Evolutionary conservation across 1,284 basidiomycete genomes (phyloP), one percentile per base, ranked within the genome.

Genomic region (Sphaerobolus stellatus): DNA sequence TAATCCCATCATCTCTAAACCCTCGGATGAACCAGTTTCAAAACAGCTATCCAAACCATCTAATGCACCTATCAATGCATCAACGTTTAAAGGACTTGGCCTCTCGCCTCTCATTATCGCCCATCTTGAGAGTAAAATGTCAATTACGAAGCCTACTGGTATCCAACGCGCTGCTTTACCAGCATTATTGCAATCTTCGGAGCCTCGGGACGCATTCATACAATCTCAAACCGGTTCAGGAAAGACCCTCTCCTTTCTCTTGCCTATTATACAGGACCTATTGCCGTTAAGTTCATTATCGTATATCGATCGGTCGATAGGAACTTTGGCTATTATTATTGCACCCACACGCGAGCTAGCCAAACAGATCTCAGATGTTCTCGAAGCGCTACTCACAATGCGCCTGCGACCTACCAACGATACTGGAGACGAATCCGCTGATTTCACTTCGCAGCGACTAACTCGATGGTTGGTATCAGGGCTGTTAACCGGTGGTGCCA

Each of bases 191-290:
- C 72, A 75, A 11, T 65, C 71, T 2, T 56, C 71, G 2, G 69
- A 77, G 1, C 62, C 72, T 45, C 79, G 90, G 54, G 97, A 99
- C 70, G 83, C 93, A 14, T 94, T 99, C 67, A 90, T 99, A 52
- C 95, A 98, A 68, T 92, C 94, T 4, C 96, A 99, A 69, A 99
- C 97, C 0, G 97, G 97, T 57, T 98, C 95, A 0, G 97, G 97
- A 63, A 99, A 99, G 75, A 99, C 96, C 0, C 76, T 99, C 22
- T 84, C 96, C 3, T 99, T 92, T 73, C 82, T 99, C 16, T 82
- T 99, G 4, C 97, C 97, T 18, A 94, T 99, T 68, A 81, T 99
- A 36, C 94, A 99, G 63, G 92, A 96, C 66, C 84, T 97, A 40
- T 81, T 99, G 27, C 93, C 94, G 0, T 78, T 99, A 31, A 92